Percentiles rank a stretch among this genome's conserved stretches.
These are phyloP conservation scores for Aaosphaeria pasadenensis DNA, from an alignment of 2,329 filamentous ascomycete genomes.

Conservation along the genomic window DNA sequence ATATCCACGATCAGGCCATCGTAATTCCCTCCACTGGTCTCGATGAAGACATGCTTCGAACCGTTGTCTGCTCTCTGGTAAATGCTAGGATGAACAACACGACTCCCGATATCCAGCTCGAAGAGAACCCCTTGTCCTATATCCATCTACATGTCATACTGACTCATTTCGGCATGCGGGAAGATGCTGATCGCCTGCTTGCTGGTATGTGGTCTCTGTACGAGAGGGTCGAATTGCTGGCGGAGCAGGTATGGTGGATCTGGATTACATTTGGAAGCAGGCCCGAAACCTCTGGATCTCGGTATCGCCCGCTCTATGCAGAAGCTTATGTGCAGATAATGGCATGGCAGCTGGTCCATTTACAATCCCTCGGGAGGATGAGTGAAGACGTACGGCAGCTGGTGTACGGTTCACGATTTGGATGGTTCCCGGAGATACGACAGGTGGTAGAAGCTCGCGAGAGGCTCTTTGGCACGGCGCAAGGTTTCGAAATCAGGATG, in stretches of 20 bases:
- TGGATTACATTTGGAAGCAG: constrained; percentile 3
- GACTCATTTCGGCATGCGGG: constrained; percentile 1
- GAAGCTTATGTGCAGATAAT: not conserved
- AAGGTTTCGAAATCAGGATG: no score
- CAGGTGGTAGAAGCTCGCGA: no score
- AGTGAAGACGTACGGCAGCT: no score
- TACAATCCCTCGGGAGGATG: no score
- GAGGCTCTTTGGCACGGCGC: no score
- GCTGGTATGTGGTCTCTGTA: constrained; percentile 1
- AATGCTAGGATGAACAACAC: not conserved
- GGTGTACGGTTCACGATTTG: no score
- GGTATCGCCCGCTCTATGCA: not conserved
- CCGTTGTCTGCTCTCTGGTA: constrained; percentile 1
- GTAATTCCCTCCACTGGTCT: constrained; percentile 1
- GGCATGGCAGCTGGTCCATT: not conserved
- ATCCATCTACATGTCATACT: constrained; percentile 5
- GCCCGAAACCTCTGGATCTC: not conserved
- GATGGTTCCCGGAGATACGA: no score
- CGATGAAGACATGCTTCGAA: constrained; percentile 1
- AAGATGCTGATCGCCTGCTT: not conserved
- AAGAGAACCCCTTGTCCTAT: not conserved
- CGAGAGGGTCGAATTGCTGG: not conserved
- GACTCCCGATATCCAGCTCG: not conserved
- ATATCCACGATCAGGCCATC: not conserved
- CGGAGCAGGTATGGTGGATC: constrained; percentile 3